Evolutionary conservation across 1,284 basidiomycete genomes (phyloP), one percentile per base, ranked within the genome.

Genomic region (Sanghuangporus weigelae): DNA sequence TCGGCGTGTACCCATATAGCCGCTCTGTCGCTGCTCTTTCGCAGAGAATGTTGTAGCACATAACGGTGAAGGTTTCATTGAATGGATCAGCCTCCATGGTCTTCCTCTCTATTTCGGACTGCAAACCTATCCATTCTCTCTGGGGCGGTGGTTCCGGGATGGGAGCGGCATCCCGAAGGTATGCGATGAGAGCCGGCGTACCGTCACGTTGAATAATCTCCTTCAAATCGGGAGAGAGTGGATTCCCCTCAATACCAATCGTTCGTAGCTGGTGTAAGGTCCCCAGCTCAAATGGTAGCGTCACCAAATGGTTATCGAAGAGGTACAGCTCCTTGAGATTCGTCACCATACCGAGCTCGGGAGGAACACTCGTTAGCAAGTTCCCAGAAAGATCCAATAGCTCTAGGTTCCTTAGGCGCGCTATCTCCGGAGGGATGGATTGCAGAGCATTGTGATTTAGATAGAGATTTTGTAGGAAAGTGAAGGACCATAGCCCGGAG

Each of bases 31-130:
- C 97, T 71, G 87, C 92, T 72, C 87, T 86, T 72, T 96, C 93
- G 75, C 94, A 97, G 12, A 99, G 86, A 67, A 98, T 95, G 76
- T 99, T 99, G 82, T 96, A 98, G 72, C 84, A 92, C 48, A 98
- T 79, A 35, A 93, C 83, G 63, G 86, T 91, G 77, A 98, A 90
- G 7, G 86, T 86, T 75, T 92, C 89, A 8, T 81, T 74, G 40
- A 79, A 77, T 7, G 87, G 81, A 65, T 92, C 86, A 35, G 76
- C 73, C 59, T 77, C 75, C 66, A 82, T 74, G 31, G 77, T 77
- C 60, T 89, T 86, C 49, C 85, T 83, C 71, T 90, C 89, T n/a
- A 82, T 75, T 48, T 87, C 84, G 0, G 86, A 79, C 64, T 93
- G 80, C 68, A 96, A 82, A 62, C 85, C 80, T 72, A 88, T 87